Conservation (phyloP, 805 yeast genomes). For the Candida hungchunana region DNA sequence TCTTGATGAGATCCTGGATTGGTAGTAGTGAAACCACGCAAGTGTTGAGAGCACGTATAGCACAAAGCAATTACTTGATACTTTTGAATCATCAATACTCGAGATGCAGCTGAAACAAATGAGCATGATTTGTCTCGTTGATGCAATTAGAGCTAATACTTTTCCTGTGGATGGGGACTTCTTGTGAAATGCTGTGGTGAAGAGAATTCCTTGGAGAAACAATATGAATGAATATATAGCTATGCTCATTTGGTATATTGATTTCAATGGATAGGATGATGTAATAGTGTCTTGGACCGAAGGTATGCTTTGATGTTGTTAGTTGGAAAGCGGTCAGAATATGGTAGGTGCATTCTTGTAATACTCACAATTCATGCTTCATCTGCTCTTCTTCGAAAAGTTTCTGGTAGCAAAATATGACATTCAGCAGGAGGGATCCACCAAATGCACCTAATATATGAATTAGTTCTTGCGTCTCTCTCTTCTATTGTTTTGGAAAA, state of each 20-base stretch:
- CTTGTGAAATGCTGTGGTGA: neutral
- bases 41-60: constrained; percentile 3
- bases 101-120: constrained; percentile 8
- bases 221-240: constrained; percentile 1
- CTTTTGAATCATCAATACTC: constrained; percentile 1
- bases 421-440: neutral
- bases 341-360: no score
- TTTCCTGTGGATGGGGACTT: constrained; percentile 2
- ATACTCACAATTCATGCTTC: constrained; percentile 9
- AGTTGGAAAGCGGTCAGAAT: neutral
- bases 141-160: neutral
- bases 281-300: constrained; percentile 6
- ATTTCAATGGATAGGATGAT: constrained; percentile 3
- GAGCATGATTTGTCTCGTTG: neutral
- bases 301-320: constrained; percentile 5
- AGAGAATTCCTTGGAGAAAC: neutral
- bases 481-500: neutral
- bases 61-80: constrained; percentile 3
- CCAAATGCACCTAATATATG: constrained; percentile 2
- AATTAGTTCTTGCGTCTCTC: no score
- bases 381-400: constrained; percentile 3
- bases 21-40: constrained; percentile 4
- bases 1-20: constrained; percentile 4
- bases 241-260: constrained; percentile 2
- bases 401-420: neutral